phyloP scores from a whole-genome alignment of 345 rosid genomes.

The Acer yangbiense region DNA sequence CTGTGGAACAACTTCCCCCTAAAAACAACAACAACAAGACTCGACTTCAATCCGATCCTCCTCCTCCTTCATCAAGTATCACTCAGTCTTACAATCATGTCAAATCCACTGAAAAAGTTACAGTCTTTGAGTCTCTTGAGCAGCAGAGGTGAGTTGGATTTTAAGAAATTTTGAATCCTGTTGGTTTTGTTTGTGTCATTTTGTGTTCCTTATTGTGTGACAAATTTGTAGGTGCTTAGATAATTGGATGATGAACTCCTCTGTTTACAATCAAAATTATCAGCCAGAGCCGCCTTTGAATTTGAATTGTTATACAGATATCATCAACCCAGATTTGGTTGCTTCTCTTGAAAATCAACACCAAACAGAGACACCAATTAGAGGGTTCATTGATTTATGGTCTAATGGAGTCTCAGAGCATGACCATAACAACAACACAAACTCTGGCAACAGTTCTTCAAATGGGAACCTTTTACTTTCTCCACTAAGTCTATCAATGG shows the following conservation, averaged over 20 bases:
- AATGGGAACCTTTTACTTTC: slow-evolving; percentile 43
- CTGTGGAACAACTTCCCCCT: slow-evolving; percentile 74
- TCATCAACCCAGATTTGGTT: slow-evolving; percentile 25
- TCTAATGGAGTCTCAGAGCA: slow-evolving; percentile 33
- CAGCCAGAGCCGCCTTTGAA: neutral
- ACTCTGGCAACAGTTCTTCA: slow-evolving; percentile 27
- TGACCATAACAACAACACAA: no score
- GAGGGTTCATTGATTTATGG: slow-evolving; percentile 64
- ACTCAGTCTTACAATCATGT: slow-evolving; percentile 18
- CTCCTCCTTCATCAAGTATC: neutral
- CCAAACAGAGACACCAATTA: slow-evolving; percentile 23
- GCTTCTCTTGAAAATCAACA: slow-evolving; percentile 19
- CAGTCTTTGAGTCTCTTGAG: slow-evolving; percentile 25
- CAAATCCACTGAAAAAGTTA: slow-evolving; percentile 22
- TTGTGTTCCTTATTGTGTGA: neutral
- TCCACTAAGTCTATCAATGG: slow-evolving; percentile 56
- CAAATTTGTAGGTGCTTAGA: slow-evolving; percentile 33
- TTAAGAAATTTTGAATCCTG: neutral
- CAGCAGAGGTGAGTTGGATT: slow-evolving; percentile 32
- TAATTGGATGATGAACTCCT: slow-evolving; percentile 35
- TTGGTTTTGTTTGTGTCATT: neutral
- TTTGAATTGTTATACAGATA: slow-evolving; percentile 26
- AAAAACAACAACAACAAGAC: slow-evolving; percentile 33
- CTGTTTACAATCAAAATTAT: slow-evolving; percentile 7
- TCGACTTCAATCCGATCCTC: slow-evolving; percentile 16